Base-by-base conservation (phyloP, 2,329 filamentous ascomycete genomes). In the Pyrenophora graminea region DNA sequence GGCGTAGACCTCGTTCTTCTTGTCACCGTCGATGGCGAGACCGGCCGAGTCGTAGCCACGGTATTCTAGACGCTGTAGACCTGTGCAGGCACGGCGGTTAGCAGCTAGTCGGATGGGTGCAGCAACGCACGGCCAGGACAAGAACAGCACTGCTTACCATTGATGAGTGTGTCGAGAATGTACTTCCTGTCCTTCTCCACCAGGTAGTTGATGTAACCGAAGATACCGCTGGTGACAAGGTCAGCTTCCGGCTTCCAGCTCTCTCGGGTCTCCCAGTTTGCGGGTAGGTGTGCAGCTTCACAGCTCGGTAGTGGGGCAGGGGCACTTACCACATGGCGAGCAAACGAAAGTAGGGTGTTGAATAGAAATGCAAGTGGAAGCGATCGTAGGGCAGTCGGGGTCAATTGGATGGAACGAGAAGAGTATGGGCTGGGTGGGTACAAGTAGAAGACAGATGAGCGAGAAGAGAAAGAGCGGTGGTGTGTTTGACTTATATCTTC, bases 201-300 rank as follows among this genome's bases (percentile, higher is more conserved):
- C 76, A 97, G 82, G 80, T 97, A 97, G 82, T 97, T 97, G 82
- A 97, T 90, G 84, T 97, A 97, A 70, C 93, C 93, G 81, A 97
- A 95, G 79, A 94, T 95, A 77, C 90, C 90, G 87, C 90, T 93
- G 63, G 39, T 46, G 40, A 30, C 37, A 8, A n/a, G 12, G 21
- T 42, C 36, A 12, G 21, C 37, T 17, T 46, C 58, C 32, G 66
- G 70, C 63, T 62, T 9, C 17, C n/a, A 21, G 18, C 8, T 27
- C 15, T 13, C 21, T n/a, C 19, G 7, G 37, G 7, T 13, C 21
- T 27, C 17, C 18, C 12, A n/a, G 21, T 23, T 6, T 30, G 6
- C 15, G 15, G 39, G 33, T 19, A 31, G 40, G 18, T 39, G 12
- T 10, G 39, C 10, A 41, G 40, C 25, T 41, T 39, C 42, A 2